Evolutionary conservation across 129 eudicot species (phyloP).

Genomic region (Saposhnikovia divaricata): DNA sequence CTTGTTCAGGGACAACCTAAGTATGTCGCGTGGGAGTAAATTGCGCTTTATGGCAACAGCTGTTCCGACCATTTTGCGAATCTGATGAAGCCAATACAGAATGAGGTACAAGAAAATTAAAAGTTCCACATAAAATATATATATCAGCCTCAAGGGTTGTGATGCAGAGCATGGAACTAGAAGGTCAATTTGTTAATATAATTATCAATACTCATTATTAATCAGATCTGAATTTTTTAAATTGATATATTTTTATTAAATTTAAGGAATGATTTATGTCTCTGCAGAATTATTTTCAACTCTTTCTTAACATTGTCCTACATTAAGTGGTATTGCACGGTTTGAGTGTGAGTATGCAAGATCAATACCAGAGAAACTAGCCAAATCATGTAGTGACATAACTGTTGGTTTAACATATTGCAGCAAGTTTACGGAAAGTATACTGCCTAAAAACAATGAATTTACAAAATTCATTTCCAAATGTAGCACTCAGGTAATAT

Average conservation of each 20-base stretch:
- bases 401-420: background rate
- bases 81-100: constrained; percentile 31
- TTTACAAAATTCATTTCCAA: no score
- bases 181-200: background rate
- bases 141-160: background rate
- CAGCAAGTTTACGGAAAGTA: background rate
- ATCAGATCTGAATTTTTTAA: background rate
- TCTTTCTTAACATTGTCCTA: background rate
- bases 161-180: background rate
- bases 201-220: background rate
- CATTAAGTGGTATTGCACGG: background rate
- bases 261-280: background rate
- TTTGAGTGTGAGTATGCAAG: background rate
- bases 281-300: background rate
- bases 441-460: no score
- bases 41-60: constrained; percentile 83
- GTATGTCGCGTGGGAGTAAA: constrained; percentile 63
- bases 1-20: constrained; percentile 59
- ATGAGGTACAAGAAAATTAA: background rate
- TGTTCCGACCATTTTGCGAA: constrained; percentile 96
- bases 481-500: no score
- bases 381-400: background rate
- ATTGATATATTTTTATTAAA: no score
- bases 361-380: background rate
- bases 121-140: background rate